A percentile compares a stretch with the other conserved stretches of the same genome.
phyloP scores from a whole-genome alignment of 2,329 filamentous ascomycete genomes.

The Epichloe glyceriae region DNA sequence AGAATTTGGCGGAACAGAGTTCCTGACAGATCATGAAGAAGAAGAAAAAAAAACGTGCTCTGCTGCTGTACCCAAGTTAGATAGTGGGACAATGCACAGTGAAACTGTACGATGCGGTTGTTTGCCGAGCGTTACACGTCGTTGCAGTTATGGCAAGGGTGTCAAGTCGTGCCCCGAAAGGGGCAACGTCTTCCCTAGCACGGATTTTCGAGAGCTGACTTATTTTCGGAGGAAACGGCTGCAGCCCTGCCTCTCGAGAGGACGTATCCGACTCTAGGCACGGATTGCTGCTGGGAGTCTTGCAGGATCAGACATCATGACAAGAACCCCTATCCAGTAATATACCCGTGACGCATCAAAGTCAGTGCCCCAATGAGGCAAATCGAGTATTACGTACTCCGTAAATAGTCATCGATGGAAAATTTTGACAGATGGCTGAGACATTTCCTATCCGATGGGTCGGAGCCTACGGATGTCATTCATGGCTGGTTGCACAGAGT shows the following conservation, averaged over 20 bases:
- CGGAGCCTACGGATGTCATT: background rate
- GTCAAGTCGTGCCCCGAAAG: background rate
- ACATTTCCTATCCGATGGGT: background rate
- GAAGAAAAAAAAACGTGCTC: background rate
- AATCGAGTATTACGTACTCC: background rate
- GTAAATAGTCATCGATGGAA: background rate
- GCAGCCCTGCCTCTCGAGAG: background rate
- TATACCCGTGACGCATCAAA: background rate
- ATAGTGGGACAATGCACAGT: background rate
- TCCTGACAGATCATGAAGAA: background rate
- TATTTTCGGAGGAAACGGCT: background rate
- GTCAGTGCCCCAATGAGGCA: background rate
- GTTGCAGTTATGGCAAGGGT: background rate
- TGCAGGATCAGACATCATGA: background rate
- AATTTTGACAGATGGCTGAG: background rate
- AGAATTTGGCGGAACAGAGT: background rate
- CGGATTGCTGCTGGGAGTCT: background rate
- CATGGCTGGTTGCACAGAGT: background rate
- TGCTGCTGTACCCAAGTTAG: background rate
- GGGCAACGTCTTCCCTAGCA: background rate
- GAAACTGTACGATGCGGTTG: background rate
- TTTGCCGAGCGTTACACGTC: constrained; percentile 1
- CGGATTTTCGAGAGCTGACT: background rate
- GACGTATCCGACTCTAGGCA: background rate
- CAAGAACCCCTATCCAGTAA: background rate